phyloP scores from a whole-genome alignment of 1,139 yeast species.

The Pneumocystis wakefieldiae region DNA sequence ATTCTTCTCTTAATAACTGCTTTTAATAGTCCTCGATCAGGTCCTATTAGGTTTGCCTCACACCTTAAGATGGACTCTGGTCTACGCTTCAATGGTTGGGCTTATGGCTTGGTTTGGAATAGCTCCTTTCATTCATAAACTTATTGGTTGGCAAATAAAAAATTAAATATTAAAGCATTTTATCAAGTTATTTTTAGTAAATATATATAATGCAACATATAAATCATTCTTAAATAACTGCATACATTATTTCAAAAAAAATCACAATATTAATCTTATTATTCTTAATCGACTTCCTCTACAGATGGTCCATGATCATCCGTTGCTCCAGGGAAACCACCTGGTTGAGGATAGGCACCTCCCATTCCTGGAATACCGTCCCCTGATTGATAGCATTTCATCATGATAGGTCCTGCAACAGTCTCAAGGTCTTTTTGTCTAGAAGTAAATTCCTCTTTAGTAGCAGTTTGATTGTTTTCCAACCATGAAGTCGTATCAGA shows the following conservation, averaged over 20 bases:
- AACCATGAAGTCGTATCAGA: conserved; percentile 78
- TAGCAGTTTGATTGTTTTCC: conserved; percentile 74
- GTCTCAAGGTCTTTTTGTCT: conserved; percentile 89
- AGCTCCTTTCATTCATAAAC: neutral
- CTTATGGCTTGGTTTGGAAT: neutral
- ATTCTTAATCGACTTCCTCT: conserved; percentile 71
- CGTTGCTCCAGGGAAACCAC: conserved; percentile 30
- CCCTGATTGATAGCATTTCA: conserved; percentile 58
- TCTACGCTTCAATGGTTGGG: neutral
- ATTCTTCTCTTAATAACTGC: neutral
- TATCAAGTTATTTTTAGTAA: neutral
- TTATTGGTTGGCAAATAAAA: neutral
- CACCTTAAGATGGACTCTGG: neutral
- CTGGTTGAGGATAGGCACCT: conserved; percentile 44
- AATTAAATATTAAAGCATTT: neutral
- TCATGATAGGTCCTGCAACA: conserved; percentile 85
- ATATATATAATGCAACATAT: neutral
- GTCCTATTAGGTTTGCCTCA: neutral
- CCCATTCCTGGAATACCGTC: conserved; percentile 64
- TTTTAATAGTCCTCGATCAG: neutral
- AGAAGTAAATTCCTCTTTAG: conserved; percentile 75
- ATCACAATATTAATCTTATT: no score
- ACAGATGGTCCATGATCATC: conserved; percentile 63
- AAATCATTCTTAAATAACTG: neutral
- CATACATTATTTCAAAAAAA: neutral